Conservation (phyloP, 345 rosid species). For the Geranium rotundifolium region DNA sequence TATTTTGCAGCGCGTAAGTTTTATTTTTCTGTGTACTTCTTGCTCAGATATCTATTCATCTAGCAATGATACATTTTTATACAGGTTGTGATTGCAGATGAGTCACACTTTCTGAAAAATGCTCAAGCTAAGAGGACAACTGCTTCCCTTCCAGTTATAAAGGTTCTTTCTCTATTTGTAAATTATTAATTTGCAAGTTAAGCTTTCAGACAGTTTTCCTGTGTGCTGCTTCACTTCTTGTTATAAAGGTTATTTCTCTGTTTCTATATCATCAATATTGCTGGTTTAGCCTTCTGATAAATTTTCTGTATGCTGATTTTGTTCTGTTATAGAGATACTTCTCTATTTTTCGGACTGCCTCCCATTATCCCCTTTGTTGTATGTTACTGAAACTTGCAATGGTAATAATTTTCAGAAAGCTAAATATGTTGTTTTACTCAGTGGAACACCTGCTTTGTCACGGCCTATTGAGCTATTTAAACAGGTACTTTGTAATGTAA, state of each 20-base stretch:
- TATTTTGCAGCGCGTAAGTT: neutral
- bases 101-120: slow-evolving; percentile 89
- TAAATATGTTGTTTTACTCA: slow-evolving; percentile 64
- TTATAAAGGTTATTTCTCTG: too few relatives aligned
- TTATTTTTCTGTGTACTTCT: neutral
- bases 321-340: too few relatives aligned
- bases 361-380: neutral
- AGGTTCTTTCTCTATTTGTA: slow-evolving; percentile 29
- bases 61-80: slow-evolving; percentile 15
- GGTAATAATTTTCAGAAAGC: slow-evolving; percentile 60
- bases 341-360: too few relatives aligned
- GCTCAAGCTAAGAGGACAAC: slow-evolving; percentile 92
- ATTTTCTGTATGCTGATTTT: neutral
- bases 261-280: too few relatives aligned
- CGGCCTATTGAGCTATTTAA: slow-evolving; percentile 91
- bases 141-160: slow-evolving; percentile 74
- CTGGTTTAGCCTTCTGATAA: too few relatives aligned
- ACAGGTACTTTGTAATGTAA: slow-evolving; percentile 42
- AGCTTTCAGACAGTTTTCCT: neutral
- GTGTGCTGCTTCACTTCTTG: neutral
- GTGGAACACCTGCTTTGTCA: slow-evolving; percentile 97
- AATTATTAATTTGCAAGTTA: neutral
- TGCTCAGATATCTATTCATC: slow-evolving; percentile 8
- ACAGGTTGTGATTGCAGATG: slow-evolving; percentile 95
- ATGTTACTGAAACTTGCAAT: slow-evolving; percentile 1